Conservation (phyloP, 2,329 filamentous ascomycete genomes). For the Coleophoma crateriformis region DNA sequence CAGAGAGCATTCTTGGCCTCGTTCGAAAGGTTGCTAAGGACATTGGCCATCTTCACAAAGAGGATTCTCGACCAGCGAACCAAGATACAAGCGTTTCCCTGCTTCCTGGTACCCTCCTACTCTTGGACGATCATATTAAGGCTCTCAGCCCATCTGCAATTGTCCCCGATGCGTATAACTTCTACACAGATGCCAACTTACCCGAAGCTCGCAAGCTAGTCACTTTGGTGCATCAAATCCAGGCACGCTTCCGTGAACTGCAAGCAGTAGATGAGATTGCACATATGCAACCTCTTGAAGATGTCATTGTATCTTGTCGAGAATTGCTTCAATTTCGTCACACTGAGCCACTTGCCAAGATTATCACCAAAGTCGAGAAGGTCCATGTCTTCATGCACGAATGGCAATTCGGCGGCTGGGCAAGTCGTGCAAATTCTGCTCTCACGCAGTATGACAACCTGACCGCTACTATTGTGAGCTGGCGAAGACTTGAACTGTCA, state of each 20-base stretch:
- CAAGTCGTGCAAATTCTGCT: constrained; percentile 72
- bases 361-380: constrained; percentile 82
- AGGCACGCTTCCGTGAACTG: constrained; percentile 67
- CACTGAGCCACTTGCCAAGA: constrained; percentile 77
- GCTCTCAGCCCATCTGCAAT: constrained; percentile 34
- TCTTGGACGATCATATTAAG: constrained; percentile 55
- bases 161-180: constrained; percentile 62
- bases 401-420: constrained; percentile 85
- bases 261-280: constrained; percentile 59
- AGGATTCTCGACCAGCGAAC: constrained; percentile 12
- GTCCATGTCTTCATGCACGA: constrained; percentile 82
- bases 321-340: constrained; percentile 72
- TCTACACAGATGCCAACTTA: constrained; percentile 80
- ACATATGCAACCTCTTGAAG: constrained; percentile 70
- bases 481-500: constrained; percentile 84
- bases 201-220: constrained; percentile 71
- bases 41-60: constrained; percentile 15
- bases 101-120: constrained; percentile 60
- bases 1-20: constrained; percentile 18
- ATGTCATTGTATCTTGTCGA: constrained; percentile 71
- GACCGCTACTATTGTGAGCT: constrained; percentile 76
- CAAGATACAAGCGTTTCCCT: constrained; percentile 44
- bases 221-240: constrained; percentile 61
- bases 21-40: constrained; percentile 20
- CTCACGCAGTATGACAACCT: constrained; percentile 67